phyloP scores from a whole-genome alignment of 768 basidiomycete genomes.

The Jaapia argillacea region DNA sequence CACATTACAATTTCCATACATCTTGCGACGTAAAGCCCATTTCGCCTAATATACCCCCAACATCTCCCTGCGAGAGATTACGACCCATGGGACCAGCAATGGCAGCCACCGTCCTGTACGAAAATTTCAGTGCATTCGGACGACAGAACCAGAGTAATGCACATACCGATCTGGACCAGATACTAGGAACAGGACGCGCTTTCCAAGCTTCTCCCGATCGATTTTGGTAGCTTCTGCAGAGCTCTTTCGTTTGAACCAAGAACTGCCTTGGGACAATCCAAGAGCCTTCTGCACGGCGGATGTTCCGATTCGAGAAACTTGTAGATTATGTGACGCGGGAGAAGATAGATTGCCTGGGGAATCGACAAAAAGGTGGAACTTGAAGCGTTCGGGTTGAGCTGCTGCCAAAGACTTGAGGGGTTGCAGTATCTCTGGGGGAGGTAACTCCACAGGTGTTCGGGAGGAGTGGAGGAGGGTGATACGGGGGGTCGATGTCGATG shows the following conservation, averaged over 20 bases:
- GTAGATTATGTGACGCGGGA: no score
- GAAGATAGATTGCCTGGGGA: no score
- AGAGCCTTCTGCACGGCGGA: no score
- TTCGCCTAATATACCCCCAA: conserved; percentile 57
- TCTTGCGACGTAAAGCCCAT: conserved; percentile 52
- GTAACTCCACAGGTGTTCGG: conserved; percentile 48
- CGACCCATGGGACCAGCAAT: conserved; percentile 72
- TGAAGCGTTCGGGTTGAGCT: conserved; percentile 44
- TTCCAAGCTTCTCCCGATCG: conserved; percentile 19
- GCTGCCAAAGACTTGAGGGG: conserved; percentile 39
- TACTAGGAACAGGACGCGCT: conserved; percentile 55
- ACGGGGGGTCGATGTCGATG: conserved; percentile 36
- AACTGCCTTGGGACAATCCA: no score
- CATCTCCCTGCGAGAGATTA: conserved; percentile 64
- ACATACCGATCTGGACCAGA: conserved; percentile 81
- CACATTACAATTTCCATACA: conserved; percentile 64
- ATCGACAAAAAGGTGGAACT: conserved; percentile 57
- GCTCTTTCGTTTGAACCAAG: no score
- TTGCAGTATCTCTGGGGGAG: conserved; percentile 51
- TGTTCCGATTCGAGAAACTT: no score
- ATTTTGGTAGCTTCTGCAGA: no score
- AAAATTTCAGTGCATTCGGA: conserved; percentile 4
- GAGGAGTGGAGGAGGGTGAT: conserved; percentile 72
- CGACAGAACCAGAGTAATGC: conserved; percentile 3
- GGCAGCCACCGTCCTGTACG: conserved; percentile 57